These are phyloP conservation scores for Nitzschia sp. DNA, from an alignment of 108 stramenopile species.

Conservation along the genomic window DNA sequence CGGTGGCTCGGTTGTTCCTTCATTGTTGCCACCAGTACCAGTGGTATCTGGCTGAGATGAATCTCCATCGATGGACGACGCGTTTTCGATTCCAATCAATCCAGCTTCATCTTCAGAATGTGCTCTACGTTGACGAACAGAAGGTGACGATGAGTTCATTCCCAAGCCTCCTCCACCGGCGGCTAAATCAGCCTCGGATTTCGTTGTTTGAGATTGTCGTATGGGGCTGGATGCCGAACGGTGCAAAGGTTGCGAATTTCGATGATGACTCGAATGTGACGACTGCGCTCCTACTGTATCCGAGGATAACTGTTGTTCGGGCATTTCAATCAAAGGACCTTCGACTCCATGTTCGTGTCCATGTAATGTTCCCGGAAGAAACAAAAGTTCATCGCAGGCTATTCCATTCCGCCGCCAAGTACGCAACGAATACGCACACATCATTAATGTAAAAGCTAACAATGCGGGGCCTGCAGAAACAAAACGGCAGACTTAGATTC, in stretches of 20 bases:
- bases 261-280: slow-evolving; percentile 2
- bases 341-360: slow-evolving; percentile 43
- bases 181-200: slow-evolving; percentile 35
- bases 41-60: background rate
- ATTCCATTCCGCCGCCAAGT: slow-evolving; percentile 87
- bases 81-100: background rate
- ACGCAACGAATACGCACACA: slow-evolving; percentile 73
- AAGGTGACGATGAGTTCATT: background rate
- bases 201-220: slow-evolving; percentile 4
- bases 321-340: slow-evolving; percentile 32
- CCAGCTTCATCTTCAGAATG: slow-evolving; percentile 4
- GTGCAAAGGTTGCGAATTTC: slow-evolving; percentile 7
- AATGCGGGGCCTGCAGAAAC: slow-evolving; percentile 64
- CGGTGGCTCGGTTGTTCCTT: background rate
- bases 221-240: slow-evolving; percentile 1
- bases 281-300: background rate
- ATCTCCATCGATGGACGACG: background rate
- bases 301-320: background rate
- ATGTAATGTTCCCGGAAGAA: slow-evolving; percentile 84
- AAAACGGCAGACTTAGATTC: background rate
- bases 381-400: slow-evolving; percentile 86
- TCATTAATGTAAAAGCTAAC: slow-evolving; percentile 77
- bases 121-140: background rate
- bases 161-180: slow-evolving; percentile 13
- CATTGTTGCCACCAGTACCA: background rate